Conservation (phyloP, 371 early-diverging fungal genomes). For the Mortierella sp. region DNA sequence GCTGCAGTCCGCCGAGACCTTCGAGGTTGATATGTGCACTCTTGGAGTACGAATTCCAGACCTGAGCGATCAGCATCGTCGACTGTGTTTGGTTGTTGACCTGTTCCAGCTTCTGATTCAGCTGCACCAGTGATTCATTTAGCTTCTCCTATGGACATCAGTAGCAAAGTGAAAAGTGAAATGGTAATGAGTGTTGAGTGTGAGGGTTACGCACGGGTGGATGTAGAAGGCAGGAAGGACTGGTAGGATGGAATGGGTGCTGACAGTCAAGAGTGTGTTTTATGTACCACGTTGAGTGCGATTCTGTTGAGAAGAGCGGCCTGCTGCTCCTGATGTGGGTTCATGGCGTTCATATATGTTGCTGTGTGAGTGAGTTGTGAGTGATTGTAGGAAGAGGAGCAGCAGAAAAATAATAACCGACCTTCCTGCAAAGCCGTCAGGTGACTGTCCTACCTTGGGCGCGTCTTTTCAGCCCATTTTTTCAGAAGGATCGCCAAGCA, state of each 20-base stretch:
- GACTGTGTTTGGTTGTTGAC: slow-evolving; percentile 43
- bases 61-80: slow-evolving; percentile 39
- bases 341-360: slow-evolving; percentile 22
- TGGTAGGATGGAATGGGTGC: background rate
- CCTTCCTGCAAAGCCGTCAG: too few species aligned
- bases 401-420: background rate
- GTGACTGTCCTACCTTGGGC: too few species aligned
- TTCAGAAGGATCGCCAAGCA: too few species aligned
- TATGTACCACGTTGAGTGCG: slow-evolving; percentile 45
- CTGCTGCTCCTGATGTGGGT: slow-evolving; percentile 54
- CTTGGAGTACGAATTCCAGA: slow-evolving; percentile 51
- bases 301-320: slow-evolving; percentile 51
- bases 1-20: slow-evolving; percentile 47
- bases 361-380: background rate
- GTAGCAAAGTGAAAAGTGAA: too few species aligned
- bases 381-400: too few species aligned
- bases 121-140: slow-evolving; percentile 47
- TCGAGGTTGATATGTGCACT: slow-evolving; percentile 49
- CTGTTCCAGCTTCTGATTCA: slow-evolving; percentile 45
- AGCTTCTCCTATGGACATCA: slow-evolving; percentile 37
- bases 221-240: slow-evolving; percentile 2
- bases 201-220: background rate
- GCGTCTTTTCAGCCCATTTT: too few species aligned
- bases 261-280: background rate
- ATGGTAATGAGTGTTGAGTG: background rate